These are phyloP conservation scores for Solanum habrochaites DNA, from an alignment of 257 asterid species.

Conservation along the genomic window DNA sequence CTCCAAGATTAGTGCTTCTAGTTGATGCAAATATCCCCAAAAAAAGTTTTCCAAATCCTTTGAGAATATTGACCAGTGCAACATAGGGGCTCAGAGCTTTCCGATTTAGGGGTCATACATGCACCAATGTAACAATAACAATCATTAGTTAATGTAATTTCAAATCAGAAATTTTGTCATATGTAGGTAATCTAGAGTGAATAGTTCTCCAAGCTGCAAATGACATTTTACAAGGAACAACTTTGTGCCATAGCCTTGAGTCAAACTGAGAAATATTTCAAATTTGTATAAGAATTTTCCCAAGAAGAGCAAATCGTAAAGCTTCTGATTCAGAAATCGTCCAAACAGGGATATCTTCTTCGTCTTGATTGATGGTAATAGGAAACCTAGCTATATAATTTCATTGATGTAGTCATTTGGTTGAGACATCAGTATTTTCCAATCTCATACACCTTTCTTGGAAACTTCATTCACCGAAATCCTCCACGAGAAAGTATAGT, in stretches of 20 bases:
- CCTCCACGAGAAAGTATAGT: not conserved
- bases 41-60: not conserved
- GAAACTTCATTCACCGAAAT: not conserved
- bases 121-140: not conserved
- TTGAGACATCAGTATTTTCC: not conserved
- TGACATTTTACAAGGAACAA: not conserved
- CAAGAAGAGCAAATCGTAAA: not conserved
- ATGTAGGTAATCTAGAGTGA: not conserved
- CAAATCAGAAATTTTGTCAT: no score
- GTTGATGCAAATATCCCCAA: not conserved
- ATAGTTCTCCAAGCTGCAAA: not conserved
- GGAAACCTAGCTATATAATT: not conserved
- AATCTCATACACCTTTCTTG: not conserved
- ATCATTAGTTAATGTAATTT: not conserved
- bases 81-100: not conserved
- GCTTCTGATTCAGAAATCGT: not conserved
- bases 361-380: not conserved
- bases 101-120: not conserved
- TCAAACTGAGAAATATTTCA: not conserved
- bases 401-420: not conserved
- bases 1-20: not conserved
- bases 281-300: not conserved
- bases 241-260: not conserved
- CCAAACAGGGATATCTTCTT: not conserved
- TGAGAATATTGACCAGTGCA: not conserved